Evolutionary conservation across 1,284 basidiomycete genomes (phyloP), one percentile per base, ranked within the genome.

Genomic region (Inonotus obliquus): DNA sequence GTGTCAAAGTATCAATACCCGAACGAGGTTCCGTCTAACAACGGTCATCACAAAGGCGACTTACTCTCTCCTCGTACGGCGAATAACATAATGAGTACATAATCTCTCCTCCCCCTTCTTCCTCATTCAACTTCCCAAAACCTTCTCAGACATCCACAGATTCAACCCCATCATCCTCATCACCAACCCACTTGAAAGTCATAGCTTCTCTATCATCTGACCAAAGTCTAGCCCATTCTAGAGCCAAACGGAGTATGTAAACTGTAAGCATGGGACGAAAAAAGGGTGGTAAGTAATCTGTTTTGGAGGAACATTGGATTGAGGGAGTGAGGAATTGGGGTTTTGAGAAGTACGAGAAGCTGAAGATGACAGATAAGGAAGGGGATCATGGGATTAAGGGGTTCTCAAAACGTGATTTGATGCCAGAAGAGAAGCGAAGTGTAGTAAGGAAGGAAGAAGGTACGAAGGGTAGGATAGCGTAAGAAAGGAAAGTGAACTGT

Each of bases 181-280:
- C 41, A 44, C 17, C 48, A 21, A 57, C 32, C 14, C 57, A 19
- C 27, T 49, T 68, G 65, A 81, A 86, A 66, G 69, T 74, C 87
- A 86, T 87, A 21, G 82, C 77, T 53, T 91, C 90, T 54, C 93
- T 81, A 74, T 95, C 89, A 69, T 96, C 92, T 17, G 89, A 81
- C 77, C 84, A 89, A 38, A 97, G 76, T 44, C 93, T 77, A 10
- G 88, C 94, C 80, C 92, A 98, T 71, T 98, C 95, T 54, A 98
- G 75, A 69, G 91, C 90, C 17, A 98, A 76, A 62, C 93, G 79
- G 73, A 92, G 96, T n/a, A 96, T 85, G 73, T 96, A 92, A 27
- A 82, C 88, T 91, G 41, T 21, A n/a, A 57, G 39, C 60, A 54
- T 66, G 48, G 17, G 57, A 49, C 65, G 51, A 27, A 21, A 11